phyloP scores from a whole-genome alignment of 768 basidiomycete genomes.

The Gloeopeniophorella convolvens region DNA sequence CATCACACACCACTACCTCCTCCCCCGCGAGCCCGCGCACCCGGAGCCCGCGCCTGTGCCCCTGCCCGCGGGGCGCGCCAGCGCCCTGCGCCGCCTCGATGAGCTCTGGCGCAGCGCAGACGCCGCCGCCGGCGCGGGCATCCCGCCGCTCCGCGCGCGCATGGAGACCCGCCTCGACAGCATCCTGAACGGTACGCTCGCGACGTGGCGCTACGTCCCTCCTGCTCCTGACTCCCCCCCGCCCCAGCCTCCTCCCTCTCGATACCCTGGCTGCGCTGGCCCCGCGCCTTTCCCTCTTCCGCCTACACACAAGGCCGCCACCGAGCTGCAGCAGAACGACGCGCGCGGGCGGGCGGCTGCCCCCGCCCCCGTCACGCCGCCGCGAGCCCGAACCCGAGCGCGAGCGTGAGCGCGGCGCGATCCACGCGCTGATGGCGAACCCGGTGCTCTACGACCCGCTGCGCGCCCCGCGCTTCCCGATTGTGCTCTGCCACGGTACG shows the following conservation, averaged over 20 bases:
- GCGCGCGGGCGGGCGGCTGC: background rate
- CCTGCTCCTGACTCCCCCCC: background rate
- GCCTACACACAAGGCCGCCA: background rate
- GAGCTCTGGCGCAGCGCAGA: too few relatives aligned
- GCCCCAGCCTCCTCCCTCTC: background rate
- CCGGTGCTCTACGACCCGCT: constrained; percentile 75
- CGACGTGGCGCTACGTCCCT: background rate
- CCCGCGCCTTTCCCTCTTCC: constrained; percentile 5
- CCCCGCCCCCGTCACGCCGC: background rate
- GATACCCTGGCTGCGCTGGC: constrained; percentile 11
- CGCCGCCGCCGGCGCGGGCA: background rate
- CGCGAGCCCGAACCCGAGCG: background rate
- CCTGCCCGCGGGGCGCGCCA: background rate
- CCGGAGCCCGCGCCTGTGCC: constrained; percentile 5
- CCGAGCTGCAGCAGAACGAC: background rate
- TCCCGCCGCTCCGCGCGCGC: background rate
- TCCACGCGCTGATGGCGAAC: constrained; percentile 67
- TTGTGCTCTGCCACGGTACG: constrained; percentile 94
- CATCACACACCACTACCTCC: constrained; percentile 57
- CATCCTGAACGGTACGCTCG: constrained; percentile 6
- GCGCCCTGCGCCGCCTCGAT: background rate
- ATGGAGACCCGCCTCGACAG: background rate
- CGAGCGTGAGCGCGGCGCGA: constrained; percentile 36
- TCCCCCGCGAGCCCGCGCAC: constrained; percentile 24
- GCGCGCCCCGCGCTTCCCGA: constrained; percentile 76